A percentile compares a stretch with the other conserved stretches of the same genome.
Conservation (phyloP, 495 filamentous ascomycete species). For the Diplogelasinospora grovesii region DNA sequence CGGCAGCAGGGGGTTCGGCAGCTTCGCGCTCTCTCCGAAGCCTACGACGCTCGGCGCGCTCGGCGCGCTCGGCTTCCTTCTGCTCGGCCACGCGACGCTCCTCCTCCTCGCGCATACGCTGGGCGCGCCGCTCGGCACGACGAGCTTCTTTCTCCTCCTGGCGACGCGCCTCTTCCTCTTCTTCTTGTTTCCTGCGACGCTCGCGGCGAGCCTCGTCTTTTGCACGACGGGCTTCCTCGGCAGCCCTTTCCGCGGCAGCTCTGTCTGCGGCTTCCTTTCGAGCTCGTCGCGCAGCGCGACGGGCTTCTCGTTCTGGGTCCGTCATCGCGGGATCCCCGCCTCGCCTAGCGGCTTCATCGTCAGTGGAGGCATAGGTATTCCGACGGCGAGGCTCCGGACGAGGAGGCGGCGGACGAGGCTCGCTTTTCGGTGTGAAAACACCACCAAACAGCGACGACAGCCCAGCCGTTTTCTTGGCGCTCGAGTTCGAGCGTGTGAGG, state of each 20-base stretch:
- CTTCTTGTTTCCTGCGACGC: slow-evolving; percentile 35
- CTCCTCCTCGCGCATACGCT: slow-evolving; percentile 36
- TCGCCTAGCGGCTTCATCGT: slow-evolving; percentile 29
- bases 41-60: slow-evolving; percentile 37
- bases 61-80: slow-evolving; percentile 37
- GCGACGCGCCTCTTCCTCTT: slow-evolving; percentile 39
- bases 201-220: slow-evolving; percentile 42
- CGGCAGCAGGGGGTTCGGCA: slow-evolving; percentile 38
- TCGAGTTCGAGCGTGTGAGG: slow-evolving; percentile 36
- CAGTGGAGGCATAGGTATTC: slow-evolving; percentile 34
- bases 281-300: slow-evolving; percentile 46
- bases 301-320: slow-evolving; percentile 47
- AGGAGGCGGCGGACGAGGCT: slow-evolving; percentile 15
- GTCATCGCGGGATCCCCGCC: slow-evolving; percentile 25
- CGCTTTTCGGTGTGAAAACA: slow-evolving; percentile 29
- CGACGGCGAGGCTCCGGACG: slow-evolving; percentile 39
- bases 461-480: slow-evolving; percentile 30
- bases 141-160: slow-evolving; percentile 47
- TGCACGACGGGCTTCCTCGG: slow-evolving; percentile 39
- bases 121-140: slow-evolving; percentile 43
- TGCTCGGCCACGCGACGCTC: slow-evolving; percentile 34
- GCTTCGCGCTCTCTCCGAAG: slow-evolving; percentile 36
- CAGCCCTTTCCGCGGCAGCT: slow-evolving; percentile 38
- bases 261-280: slow-evolving; percentile 42
- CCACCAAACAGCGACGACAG: slow-evolving; percentile 38